Evolutionary conservation across 2,329 filamentous ascomycete species (phyloP).

Genomic region (Macroventuria anomochaeta): DNA sequence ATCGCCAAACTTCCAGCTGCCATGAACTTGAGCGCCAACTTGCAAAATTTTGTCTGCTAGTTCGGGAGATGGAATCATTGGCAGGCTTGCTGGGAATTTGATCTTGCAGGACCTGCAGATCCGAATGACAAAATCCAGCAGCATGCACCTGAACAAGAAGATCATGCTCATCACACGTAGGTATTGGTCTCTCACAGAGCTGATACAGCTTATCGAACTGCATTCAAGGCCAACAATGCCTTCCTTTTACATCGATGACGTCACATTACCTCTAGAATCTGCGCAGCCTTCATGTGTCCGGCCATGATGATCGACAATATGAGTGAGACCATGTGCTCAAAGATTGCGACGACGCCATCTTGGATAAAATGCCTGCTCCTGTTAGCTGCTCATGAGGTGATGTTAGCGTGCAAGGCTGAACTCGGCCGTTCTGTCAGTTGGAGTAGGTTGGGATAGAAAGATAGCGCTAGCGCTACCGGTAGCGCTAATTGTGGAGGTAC

Average conservation of each 20-base stretch:
- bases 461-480: slow-evolving; percentile 3
- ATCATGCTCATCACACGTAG: slow-evolving; percentile 27
- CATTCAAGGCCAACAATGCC: background rate
- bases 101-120: slow-evolving; percentile 35
- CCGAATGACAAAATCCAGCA: slow-evolving; percentile 39
- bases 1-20: slow-evolving; percentile 37
- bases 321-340: background rate
- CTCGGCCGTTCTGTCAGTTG: slow-evolving; percentile 1
- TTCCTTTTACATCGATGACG: slow-evolving; percentile 9
- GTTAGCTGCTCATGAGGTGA: background rate
- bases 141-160: slow-evolving; percentile 32
- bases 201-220: slow-evolving; percentile 29
- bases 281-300: slow-evolving; percentile 28
- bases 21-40: slow-evolving; percentile 33
- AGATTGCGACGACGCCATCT: background rate
- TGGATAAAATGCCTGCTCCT: background rate
- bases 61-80: slow-evolving; percentile 45
- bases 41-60: slow-evolving; percentile 41
- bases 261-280: slow-evolving; percentile 25
- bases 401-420: background rate
- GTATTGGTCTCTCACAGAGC: slow-evolving; percentile 22
- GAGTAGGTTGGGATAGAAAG: slow-evolving; percentile 9
- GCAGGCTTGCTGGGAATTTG: slow-evolving; percentile 31
- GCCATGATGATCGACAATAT: slow-evolving; percentile 1
- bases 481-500: background rate